Evolutionary conservation across 1,284 basidiomycete species (phyloP), one percentile per base, ranked within the genome.

Genomic region (Sanghuangporus sanghuang): DNA sequence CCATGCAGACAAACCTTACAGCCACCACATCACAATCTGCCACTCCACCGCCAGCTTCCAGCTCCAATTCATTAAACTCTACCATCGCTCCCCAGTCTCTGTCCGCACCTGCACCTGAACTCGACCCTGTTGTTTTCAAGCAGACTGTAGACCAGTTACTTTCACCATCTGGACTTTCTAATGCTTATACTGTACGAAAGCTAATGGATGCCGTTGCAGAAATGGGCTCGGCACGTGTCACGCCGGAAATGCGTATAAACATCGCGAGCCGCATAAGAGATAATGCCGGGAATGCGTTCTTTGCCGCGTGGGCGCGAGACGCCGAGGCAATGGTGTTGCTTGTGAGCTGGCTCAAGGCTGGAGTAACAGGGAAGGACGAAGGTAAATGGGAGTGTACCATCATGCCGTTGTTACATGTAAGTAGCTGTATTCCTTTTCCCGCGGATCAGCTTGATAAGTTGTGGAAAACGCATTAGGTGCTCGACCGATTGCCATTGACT

Each of bases 351-450:
- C 76, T 93, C 64, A 90, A 87, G 74, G 78, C 85, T 3, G 86
- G 83, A 50, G 80, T 81, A 65, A 74, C 76, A 21, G 81, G 81
- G 40, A 85, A 84, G 68, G 76, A 74, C 55, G 87, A 86, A 67
- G 79, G 75, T 62, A 76, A 80, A 66, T 73, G 86, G 67, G 81
- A 84, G 61, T 87, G 90, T 71, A 92, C 85, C 14, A 85, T 88
- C 64, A 93, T 93, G 90, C 90, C 90, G 23, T 76, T 92, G 67
- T 76, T 93, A 59, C 89, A 92, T 75, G 90, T 92, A 75, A 79
- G 90, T 53, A 8, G 1, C 18, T 9, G 52, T 35, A 56, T 44
- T 21, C 44, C 18, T 38, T 38, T 27, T 48, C n/a, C 16, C 21
- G 27, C 7, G 21, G 53, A 32, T 57, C 6, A n/a, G 44, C 27